Conservation (phyloP, 345 rosid genomes). For the Euphorbia pulcherrima region DNA sequence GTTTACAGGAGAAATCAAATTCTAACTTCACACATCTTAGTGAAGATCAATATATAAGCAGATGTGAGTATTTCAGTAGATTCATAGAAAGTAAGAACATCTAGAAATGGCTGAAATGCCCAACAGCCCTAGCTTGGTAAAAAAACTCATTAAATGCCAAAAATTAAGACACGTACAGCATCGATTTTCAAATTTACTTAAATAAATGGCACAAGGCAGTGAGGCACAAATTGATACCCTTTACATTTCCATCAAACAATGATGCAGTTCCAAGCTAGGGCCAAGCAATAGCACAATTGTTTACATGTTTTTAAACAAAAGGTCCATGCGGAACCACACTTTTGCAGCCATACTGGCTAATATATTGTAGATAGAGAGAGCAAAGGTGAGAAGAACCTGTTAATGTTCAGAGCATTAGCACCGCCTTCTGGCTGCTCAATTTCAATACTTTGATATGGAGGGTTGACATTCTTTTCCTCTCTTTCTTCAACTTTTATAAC, state of each 20-base stretch:
- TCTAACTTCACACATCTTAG: neutral
- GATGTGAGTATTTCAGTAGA: neutral
- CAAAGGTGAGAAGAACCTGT: constrained; percentile 50
- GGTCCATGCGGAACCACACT: neutral
- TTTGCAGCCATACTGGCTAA: neutral
- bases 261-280: constrained; percentile 1
- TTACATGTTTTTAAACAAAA: neutral
- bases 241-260: neutral
- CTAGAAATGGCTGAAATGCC: too few species aligned
- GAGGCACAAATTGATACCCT: neutral
- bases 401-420: constrained; percentile 91
- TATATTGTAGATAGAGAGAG: neutral
- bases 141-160: neutral
- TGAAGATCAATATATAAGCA: neutral
- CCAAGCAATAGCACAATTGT: neutral
- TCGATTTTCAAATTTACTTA: neutral
- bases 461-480: constrained; percentile 44
- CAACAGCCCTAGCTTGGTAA: too few species aligned
- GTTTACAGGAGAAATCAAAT: neutral
- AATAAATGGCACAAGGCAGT: constrained; percentile 2
- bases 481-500: constrained; percentile 63
- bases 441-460: constrained; percentile 54
- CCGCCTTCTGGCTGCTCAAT: constrained; percentile 97
- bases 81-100: neutral
- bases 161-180: neutral